Base-by-base conservation (phyloP, 352 stramenopile genomes). In the Globisporangium rhizosaccharum region DNA sequence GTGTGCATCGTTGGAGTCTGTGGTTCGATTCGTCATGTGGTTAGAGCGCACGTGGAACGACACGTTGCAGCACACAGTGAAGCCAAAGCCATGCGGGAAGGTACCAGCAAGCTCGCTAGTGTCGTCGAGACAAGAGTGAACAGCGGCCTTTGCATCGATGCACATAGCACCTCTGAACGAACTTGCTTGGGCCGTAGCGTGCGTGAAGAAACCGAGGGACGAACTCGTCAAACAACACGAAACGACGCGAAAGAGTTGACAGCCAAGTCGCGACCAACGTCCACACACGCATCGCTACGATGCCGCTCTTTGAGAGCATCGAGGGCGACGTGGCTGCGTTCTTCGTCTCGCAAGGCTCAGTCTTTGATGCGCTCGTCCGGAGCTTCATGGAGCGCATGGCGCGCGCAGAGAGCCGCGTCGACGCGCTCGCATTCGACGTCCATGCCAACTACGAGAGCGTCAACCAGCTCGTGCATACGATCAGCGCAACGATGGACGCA, bases 311-410 rank as follows among this genome's bases (percentile, higher is more conserved):
- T 61, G 79, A 87, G 48, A 64, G 63, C 39, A 72, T 89, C 42
- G 79, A 89, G 67, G 64, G 64, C 49, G 77, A 89, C 51, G 65
- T 87, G 30, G 67, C 79, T 28, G 68, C 71, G 57, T 87, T 87
- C 73, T 85, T 87, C 37, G 77, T 89, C 20, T 76, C 79, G n/a
- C 77, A 89, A 45, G 79, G 79, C 39, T 76, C 76, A n/a, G 76
- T 87, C 44, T 82, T 87, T 36, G 79, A 87, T 53, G 46, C 70
- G 50, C 66, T 89, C 52, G 64, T 86, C 42, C 77, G 75, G 57
- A 77, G 66, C 36, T 50, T 87, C 23, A 72, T 89, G 59, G 77
- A 87, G 36, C 75, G 77, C 23, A 66, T 86, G 65, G 59, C 63
- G 17, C 56, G 50, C 11, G 53, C 81, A 39, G 79, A 87, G 65